Conservation (phyloP, 306 rosid genomes). For the Inga leiocalycina region DNA sequence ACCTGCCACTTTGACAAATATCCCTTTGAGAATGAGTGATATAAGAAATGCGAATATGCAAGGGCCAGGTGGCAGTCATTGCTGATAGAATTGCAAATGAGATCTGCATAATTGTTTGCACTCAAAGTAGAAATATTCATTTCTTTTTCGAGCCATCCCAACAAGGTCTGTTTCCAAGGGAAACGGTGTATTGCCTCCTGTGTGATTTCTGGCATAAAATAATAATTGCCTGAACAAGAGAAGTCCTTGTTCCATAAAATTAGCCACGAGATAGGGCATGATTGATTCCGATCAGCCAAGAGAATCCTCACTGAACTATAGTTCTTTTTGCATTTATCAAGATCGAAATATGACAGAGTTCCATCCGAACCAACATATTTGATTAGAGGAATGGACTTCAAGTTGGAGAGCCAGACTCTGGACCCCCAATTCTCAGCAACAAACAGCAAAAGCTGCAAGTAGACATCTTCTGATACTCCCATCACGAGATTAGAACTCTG, state of each 20-base stretch:
- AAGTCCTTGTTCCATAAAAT: slow-evolving; percentile 57
- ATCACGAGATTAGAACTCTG: slow-evolving; percentile 56
- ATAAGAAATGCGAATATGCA: slow-evolving; percentile 60
- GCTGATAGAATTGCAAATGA: slow-evolving; percentile 22
- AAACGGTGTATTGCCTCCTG: slow-evolving; percentile 45
- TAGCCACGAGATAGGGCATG: slow-evolving; percentile 56
- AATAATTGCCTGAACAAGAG: slow-evolving; percentile 13
- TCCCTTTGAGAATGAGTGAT: slow-evolving; percentile 31
- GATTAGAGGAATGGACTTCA: slow-evolving; percentile 45
- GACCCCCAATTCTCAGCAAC: slow-evolving; percentile 48
- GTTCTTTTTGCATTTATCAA: slow-evolving; percentile 13
- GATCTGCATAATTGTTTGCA: slow-evolving; percentile 38
- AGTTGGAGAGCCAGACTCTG: slow-evolving; percentile 32
- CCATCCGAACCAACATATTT: slow-evolving; percentile 52
- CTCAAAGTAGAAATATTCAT: slow-evolving; percentile 24
- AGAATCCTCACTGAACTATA: slow-evolving; percentile 20
- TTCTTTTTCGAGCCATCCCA: slow-evolving; percentile 46
- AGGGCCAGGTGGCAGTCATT: slow-evolving; percentile 32
- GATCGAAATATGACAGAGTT: slow-evolving; percentile 41
- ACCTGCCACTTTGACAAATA: slow-evolving; percentile 36
- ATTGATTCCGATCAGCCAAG: slow-evolving; percentile 17
- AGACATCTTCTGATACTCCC: slow-evolving; percentile 53
- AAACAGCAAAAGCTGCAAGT: slow-evolving; percentile 57
- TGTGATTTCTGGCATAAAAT: slow-evolving; percentile 61
- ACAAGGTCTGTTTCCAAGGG: slow-evolving; percentile 25